These are phyloP conservation scores for Entonaema liquescens DNA, from an alignment of 495 filamentous ascomycete species.

Conservation along the genomic window DNA sequence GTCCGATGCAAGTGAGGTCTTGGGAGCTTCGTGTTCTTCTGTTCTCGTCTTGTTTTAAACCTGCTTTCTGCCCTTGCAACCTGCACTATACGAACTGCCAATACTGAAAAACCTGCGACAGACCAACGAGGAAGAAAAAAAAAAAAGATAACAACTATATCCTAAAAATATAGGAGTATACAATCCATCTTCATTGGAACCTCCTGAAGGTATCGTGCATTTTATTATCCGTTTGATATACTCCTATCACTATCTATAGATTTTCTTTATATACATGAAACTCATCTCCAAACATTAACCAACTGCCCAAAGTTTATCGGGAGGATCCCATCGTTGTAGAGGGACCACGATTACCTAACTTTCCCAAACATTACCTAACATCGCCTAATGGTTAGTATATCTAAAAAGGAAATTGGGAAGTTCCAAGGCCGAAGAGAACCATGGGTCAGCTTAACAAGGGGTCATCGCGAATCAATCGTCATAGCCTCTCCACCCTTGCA, in stretches of 20 bases:
- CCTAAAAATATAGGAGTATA: neutral
- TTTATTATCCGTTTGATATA: neutral
- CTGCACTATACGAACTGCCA: neutral
- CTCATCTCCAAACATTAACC: neutral
- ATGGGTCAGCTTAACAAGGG: conserved; percentile 35
- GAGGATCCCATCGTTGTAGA: neutral
- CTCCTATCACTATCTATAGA: neutral
- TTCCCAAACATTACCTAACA: neutral
- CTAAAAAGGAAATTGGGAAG: conserved; percentile 35
- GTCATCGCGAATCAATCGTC: conserved; percentile 33
- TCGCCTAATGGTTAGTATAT: conserved; percentile 10
- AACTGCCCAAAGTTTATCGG: conserved; percentile 7
- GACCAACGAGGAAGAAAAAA: neutral
- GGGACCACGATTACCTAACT: neutral
- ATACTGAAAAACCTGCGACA: neutral
- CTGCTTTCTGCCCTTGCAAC: neutral
- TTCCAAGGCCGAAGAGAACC: conserved; percentile 26
- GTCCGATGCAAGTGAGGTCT: neutral
- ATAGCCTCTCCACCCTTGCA: conserved; percentile 25
- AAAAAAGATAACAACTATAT: neutral
- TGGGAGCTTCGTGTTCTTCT: conserved; percentile 1
- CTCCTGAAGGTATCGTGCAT: neutral
- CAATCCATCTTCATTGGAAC: neutral
- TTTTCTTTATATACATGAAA: neutral
- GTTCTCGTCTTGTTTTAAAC: conserved; percentile 27